Evolutionary conservation across 306 rosid species (phyloP).

Genomic region (Gillenia trifoliata): DNA sequence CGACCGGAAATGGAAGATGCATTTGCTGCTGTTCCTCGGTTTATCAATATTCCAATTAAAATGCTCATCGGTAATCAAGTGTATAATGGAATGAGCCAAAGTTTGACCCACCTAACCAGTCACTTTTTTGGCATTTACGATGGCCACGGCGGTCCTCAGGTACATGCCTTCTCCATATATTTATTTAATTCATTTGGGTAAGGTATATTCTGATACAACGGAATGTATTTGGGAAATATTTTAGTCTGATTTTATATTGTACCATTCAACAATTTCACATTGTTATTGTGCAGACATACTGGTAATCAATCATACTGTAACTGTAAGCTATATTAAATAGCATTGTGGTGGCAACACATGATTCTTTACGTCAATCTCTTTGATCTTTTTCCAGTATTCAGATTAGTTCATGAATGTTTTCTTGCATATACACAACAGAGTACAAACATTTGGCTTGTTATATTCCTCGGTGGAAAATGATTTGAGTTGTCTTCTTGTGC

Average conservation of each 20-base stretch:
- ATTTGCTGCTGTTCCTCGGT: slow-evolving; percentile 39
- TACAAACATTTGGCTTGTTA: neutral
- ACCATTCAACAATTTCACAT: neutral
- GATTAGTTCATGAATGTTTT: neutral
- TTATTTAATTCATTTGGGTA: slow-evolving; percentile 2
- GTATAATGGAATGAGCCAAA: slow-evolving; percentile 34
- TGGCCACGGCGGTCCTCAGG: slow-evolving; percentile 71
- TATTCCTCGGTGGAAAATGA: neutral
- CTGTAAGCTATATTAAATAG: neutral
- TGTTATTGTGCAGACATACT: neutral
- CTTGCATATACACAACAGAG: neutral
- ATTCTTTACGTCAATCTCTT: neutral
- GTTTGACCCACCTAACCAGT: slow-evolving; percentile 42
- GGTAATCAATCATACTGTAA: neutral
- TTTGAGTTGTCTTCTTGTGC: neutral
- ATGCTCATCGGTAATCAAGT: slow-evolving; percentile 34
- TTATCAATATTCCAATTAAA: slow-evolving; percentile 43
- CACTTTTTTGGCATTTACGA: slow-evolving; percentile 59
- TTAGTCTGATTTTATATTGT: neutral
- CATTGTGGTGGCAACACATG: neutral
- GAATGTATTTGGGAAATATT: neutral
- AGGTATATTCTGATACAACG: neutral
- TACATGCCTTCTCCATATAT: slow-evolving; percentile 3
- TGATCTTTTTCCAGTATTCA: neutral
- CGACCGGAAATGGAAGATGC: slow-evolving; percentile 62